Conservation (phyloP, 129 eudicot species). For the Oenanthe sinensis region DNA sequence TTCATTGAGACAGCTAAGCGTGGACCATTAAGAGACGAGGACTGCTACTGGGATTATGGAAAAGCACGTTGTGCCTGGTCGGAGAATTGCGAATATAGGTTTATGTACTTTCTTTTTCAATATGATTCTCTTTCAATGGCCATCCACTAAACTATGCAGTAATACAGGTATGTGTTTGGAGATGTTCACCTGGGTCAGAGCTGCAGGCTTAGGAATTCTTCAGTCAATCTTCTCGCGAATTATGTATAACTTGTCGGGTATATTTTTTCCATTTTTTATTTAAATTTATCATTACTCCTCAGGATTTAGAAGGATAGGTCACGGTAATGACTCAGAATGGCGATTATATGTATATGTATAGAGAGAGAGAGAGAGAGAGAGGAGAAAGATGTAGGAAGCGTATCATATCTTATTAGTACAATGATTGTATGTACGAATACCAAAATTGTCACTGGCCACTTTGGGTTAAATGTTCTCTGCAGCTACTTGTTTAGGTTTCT, state of each 20-base stretch:
- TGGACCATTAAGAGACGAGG: conserved; percentile 92
- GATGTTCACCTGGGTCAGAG: conserved; percentile 97
- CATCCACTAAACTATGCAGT: conserved; percentile 11
- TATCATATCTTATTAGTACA: neutral
- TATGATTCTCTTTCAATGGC: conserved; percentile 3
- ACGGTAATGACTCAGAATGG: neutral
- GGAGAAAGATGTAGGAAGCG: neutral
- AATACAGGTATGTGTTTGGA: conserved; percentile 66
- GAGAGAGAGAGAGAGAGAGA: neutral
- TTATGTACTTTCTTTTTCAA: conserved; percentile 2
- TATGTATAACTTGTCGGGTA: conserved; percentile 44
- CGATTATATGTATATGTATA: neutral
- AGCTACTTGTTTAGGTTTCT: neutral
- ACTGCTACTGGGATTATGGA: conserved; percentile 93
- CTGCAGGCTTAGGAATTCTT: conserved; percentile 68
- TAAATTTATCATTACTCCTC: conserved; percentile 2
- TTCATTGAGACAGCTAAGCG: conserved; percentile 54
- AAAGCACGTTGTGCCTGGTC: conserved; percentile 97
- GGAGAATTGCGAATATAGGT: conserved; percentile 96
- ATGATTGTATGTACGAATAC: neutral
- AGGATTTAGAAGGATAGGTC: neutral
- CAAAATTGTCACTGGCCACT: neutral
- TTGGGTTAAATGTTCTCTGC: neutral
- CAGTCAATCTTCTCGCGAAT: conserved; percentile 55
- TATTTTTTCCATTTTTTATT: neutral